Percentiles rank a stretch among this genome's conserved stretches.
phyloP scores from a whole-genome alignment of 164 flowering plant genomes.

The Annona squamosa region DNA sequence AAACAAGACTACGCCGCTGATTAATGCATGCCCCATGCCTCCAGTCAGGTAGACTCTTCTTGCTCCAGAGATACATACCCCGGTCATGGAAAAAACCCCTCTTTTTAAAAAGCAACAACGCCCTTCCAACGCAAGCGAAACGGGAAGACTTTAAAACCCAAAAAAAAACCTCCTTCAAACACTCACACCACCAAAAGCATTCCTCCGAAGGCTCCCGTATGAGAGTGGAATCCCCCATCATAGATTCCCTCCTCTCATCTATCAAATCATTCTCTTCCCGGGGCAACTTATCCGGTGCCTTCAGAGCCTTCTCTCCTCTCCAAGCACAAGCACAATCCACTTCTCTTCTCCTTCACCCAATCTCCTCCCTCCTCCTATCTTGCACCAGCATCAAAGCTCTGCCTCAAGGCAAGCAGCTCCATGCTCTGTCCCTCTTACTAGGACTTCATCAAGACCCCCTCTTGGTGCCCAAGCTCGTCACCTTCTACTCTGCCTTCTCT shows the following conservation, averaged over 20 bases:
- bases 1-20: neutral
- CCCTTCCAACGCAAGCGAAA: neutral
- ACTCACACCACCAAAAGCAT: neutral
- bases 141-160: neutral
- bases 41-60: neutral
- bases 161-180: neutral
- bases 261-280: conserved; percentile 9
- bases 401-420: conserved; percentile 39
- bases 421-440: conserved; percentile 28
- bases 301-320: conserved; percentile 29
- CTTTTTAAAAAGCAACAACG: neutral
- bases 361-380: conserved; percentile 31
- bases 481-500: conserved; percentile 31
- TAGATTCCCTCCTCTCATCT: conserved; percentile 12
- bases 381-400: conserved; percentile 30
- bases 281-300: conserved; percentile 23
- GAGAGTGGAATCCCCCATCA: conserved; percentile 3
- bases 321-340: conserved; percentile 15
- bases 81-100: neutral
- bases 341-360: conserved; percentile 16
- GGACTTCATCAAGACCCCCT: conserved; percentile 33
- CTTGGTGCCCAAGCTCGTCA: conserved; percentile 43
- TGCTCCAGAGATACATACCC: neutral
- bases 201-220: neutral
- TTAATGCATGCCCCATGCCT: neutral